These are phyloP conservation scores for Smithsoniella earleae DNA, from an alignment of 163 green algal species.

Conservation along the genomic window DNA sequence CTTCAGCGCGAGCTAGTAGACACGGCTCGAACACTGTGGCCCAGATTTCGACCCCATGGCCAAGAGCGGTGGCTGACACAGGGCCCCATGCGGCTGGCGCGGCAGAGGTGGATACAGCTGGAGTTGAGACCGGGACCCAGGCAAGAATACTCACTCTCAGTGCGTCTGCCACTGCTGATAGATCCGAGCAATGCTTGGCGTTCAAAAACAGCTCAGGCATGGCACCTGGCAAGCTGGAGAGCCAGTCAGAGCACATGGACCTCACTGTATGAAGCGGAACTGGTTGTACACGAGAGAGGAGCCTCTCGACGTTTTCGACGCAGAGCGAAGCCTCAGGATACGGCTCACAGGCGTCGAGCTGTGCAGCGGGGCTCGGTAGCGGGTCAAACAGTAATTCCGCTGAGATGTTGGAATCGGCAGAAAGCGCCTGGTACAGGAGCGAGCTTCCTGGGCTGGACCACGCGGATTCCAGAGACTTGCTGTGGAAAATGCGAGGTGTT, in stretches of 20 bases:
- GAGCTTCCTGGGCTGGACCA: not conserved
- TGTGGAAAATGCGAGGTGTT: too few species aligned
- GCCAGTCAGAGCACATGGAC: not conserved
- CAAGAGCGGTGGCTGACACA: not conserved
- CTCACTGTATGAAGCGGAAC: not conserved
- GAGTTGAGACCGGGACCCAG: not conserved
- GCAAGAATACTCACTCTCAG: not conserved
- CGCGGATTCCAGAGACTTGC: not conserved
- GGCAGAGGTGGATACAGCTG: not conserved
- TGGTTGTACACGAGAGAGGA: not conserved
- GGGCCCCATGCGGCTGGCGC: not conserved
- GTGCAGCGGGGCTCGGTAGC: not conserved
- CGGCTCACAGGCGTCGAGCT: too few species aligned
- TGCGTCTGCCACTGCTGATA: conserved; percentile 13
- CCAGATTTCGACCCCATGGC: not conserved
- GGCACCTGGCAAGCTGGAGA: not conserved
- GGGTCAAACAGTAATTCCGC: conserved; percentile 22
- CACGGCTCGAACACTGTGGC: conserved; percentile 23
- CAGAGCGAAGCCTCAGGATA: not conserved
- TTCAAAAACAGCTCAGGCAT: not conserved
- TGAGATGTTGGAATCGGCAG: not conserved
- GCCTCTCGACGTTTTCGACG: not conserved
- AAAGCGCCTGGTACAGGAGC: not conserved
- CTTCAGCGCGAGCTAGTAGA: not conserved
- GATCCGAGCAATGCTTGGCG: not conserved